Conservation (phyloP, 768 basidiomycete genomes). For the Termitomyces sp. region DNA sequence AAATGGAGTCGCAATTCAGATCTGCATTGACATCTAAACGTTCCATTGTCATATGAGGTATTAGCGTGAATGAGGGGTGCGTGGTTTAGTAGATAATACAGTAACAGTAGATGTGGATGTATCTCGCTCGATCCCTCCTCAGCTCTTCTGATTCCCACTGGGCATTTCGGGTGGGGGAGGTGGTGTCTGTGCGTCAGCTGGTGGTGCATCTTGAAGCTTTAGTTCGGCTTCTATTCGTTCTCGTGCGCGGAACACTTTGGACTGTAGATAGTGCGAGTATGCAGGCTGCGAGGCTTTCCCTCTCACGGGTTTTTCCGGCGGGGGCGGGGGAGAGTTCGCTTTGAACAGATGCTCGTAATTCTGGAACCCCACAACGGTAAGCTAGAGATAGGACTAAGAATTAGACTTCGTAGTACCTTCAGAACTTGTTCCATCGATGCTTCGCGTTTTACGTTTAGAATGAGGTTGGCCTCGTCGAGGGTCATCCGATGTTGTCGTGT, state of each 20-base stretch:
- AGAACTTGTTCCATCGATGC: constrained; percentile 64
- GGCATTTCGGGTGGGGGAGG: constrained; percentile 15
- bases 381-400: background rate
- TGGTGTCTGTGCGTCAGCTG: constrained; percentile 11
- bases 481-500: constrained; percentile 90
- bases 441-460: constrained; percentile 81
- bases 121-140: background rate
- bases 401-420: constrained; percentile 46
- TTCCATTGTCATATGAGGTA: constrained; percentile 2
- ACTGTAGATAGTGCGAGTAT: constrained; percentile 91
- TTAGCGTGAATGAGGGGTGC: constrained; percentile 11
- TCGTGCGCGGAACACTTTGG: constrained; percentile 91
- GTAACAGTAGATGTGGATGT: constrained; percentile 4
- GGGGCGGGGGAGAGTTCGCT: constrained; percentile 71
- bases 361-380: constrained; percentile 34
- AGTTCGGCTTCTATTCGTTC: constrained; percentile 93
- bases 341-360: constrained; percentile 92
- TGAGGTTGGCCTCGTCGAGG: constrained; percentile 89
- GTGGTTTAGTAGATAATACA: constrained; percentile 12
- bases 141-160: constrained; percentile 10
- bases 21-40: background rate
- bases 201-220: constrained; percentile 17
- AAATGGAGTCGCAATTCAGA: background rate
- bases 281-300: constrained; percentile 39
- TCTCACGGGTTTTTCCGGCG: constrained; percentile 40